These are phyloP conservation scores for Sinapis alba DNA, from an alignment of 441 rosid genomes.

Conservation along the genomic window DNA sequence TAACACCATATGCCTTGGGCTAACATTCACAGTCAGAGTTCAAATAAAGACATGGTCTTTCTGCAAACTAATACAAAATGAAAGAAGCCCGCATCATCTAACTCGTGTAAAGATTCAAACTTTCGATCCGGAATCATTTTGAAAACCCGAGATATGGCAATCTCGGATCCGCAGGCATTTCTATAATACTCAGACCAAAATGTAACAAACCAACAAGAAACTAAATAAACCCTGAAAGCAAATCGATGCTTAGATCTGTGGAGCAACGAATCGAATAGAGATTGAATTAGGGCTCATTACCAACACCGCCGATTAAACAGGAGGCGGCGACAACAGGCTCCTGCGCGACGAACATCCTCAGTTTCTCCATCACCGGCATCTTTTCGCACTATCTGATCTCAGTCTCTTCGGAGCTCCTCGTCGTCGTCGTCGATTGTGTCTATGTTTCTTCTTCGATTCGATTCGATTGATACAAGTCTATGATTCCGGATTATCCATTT, in stretches of 20 bases:
- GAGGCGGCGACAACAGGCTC: conserved; percentile 93
- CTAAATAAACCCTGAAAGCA: not conserved
- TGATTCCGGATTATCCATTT: not conserved
- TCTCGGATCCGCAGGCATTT: not conserved
- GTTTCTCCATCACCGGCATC: conserved; percentile 81
- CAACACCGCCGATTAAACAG: conserved; percentile 82
- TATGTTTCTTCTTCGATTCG: conserved; percentile 1
- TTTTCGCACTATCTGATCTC: conserved; percentile 26
- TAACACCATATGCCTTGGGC: not conserved
- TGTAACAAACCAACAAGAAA: not conserved
- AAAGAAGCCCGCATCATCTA: not conserved
- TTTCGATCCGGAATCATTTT: not conserved
- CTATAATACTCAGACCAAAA: not conserved
- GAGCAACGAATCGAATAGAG: not conserved
- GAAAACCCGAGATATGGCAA: conserved; percentile 8
- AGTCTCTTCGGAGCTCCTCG: conserved; percentile 25
- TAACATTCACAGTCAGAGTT: not conserved
- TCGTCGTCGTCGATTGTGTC: not conserved
- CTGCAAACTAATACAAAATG: not conserved
- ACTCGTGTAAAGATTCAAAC: not conserved
- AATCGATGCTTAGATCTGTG: conserved; percentile 13
- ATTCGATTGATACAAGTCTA: conserved; percentile 10
- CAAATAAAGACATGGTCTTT: not conserved
- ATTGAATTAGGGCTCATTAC: conserved; percentile 41
- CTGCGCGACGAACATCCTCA: conserved; percentile 82